Conservation (phyloP, 441 rosid genomes). For the Iberis amara region DNA sequence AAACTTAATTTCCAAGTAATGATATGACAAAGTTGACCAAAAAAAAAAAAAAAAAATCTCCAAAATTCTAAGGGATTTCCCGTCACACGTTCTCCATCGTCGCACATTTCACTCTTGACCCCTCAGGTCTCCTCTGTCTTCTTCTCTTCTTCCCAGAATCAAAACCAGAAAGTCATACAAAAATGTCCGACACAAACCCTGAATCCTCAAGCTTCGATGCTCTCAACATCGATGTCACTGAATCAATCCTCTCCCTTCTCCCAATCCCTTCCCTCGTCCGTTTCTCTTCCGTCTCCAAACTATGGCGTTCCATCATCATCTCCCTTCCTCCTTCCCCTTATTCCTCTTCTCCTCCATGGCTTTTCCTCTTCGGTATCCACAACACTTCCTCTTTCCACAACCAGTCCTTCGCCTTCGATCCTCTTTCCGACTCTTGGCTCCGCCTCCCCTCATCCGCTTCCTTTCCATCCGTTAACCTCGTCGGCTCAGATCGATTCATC, state of each 20-base stretch:
- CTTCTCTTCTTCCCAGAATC: no score
- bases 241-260: constrained; percentile 56
- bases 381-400: constrained; percentile 64
- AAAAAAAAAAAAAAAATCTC: not conserved
- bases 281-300: constrained; percentile 66
- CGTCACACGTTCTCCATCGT: constrained; percentile 28
- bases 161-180: not conserved
- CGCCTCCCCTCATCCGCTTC: constrained; percentile 42
- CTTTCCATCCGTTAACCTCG: constrained; percentile 37
- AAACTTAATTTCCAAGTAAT: no score
- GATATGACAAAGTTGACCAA: no score
- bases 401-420: constrained; percentile 82
- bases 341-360: constrained; percentile 48
- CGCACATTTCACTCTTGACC: constrained; percentile 23
- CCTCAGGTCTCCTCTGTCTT: not conserved
- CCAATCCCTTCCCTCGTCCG: constrained; percentile 69
- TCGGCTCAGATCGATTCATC: constrained; percentile 55
- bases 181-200: constrained; percentile 50
- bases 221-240: constrained; percentile 50
- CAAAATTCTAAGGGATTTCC: not conserved
- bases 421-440: constrained; percentile 60
- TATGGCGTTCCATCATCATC: constrained; percentile 49
- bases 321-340: constrained; percentile 35
- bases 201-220: constrained; percentile 34
- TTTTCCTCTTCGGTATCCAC: constrained; percentile 81